Base-by-base conservation (phyloP, 2,329 filamentous ascomycete genomes). In the Pseudophaeomoniella oleicola region DNA sequence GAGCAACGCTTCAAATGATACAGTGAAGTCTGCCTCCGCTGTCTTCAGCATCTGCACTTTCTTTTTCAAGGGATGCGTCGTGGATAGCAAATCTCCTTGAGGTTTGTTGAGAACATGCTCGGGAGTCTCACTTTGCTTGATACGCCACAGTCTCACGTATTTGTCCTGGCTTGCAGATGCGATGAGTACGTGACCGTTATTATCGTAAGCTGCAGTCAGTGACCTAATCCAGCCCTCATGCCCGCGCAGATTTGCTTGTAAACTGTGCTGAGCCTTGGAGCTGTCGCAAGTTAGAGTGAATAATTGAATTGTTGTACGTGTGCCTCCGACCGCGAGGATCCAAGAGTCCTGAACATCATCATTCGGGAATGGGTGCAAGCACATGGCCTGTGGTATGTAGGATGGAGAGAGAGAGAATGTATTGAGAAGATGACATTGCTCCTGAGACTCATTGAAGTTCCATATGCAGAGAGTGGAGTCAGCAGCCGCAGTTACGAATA, bases 131-230 rank as follows among this genome's bases (percentile, higher is more conserved):
- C 83, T 84, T 42, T 72, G 65, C 44, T 82, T 81, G 22, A 98
- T 62, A 39, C 87, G 75, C 90, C 90, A 98, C 22, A 98, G 71
- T 30, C 90, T 81, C 40, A 96, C 79, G 50, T 96, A 98, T 60
- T 93, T 94, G 58, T 98, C 90, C 56, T 98, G 90, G 53, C 88
- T 96, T 15, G 87, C 87, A 9, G 88, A 96, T 1, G 88, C 85
- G 14, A 98, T 69, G 15, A 96, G 60, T 3, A 93, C 54, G 53
- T 94, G 87, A n/a, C 22, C 22, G 36, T 72, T 72, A 0, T 62
- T 52, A 11, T 58, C 69, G 51, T 90, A 82, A 1, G 74, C 72
- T 46, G 98, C 90, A 43, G 78, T 78, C 10, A 98, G 66, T 11
- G 85, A 88, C 34, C 88, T 71, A 33, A 98, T 76, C 90, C 90